Percentiles rank a stretch among this genome's conserved stretches.
These are phyloP conservation scores for Fusarium circinatum DNA, from an alignment of 2,329 filamentous ascomycete species.

Conservation along the genomic window DNA sequence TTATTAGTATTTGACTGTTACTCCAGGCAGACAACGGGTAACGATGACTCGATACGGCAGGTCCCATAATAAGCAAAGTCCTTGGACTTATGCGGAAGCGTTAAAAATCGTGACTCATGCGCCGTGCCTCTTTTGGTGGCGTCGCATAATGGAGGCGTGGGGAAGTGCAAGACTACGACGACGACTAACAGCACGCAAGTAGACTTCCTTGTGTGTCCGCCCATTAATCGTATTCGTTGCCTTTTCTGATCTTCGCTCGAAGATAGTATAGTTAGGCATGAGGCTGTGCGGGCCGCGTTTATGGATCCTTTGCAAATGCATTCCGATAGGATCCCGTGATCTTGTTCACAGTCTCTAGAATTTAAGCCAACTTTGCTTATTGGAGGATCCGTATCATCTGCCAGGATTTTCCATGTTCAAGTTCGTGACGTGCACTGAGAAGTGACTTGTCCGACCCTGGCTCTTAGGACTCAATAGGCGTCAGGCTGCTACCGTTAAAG, in stretches of 20 bases:
- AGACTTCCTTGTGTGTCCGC: neutral
- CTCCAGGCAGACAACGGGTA: slow-evolving; percentile 37
- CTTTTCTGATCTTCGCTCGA: slow-evolving; percentile 30
- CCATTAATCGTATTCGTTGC: neutral
- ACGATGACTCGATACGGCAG: slow-evolving; percentile 38
- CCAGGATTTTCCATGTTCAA: slow-evolving; percentile 23
- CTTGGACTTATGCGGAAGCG: slow-evolving; percentile 24
- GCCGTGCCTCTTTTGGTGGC: slow-evolving; percentile 33
- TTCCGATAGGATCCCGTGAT: slow-evolving; percentile 33
- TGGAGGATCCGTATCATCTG: slow-evolving; percentile 29
- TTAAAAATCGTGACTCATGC: slow-evolving; percentile 40
- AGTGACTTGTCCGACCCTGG: slow-evolving; percentile 27
- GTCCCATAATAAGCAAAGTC: slow-evolving; percentile 25
- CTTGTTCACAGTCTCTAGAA: slow-evolving; percentile 34
- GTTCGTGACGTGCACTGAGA: slow-evolving; percentile 32
- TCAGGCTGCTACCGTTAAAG: slow-evolving; percentile 26
- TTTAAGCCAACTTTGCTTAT: slow-evolving; percentile 25
- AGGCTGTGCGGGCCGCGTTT: slow-evolving; percentile 28
- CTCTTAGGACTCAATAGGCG: slow-evolving; percentile 17
- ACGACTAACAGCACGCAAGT: slow-evolving; percentile 30
- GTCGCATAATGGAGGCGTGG: slow-evolving; percentile 36
- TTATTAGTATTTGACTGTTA: slow-evolving; percentile 42
- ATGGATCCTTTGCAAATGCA: slow-evolving; percentile 10
- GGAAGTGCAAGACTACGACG: slow-evolving; percentile 42
- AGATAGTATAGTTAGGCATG: slow-evolving; percentile 16